phyloP scores from a whole-genome alignment of 2,329 filamentous ascomycete genomes.

The Penicillium sp. region DNA sequence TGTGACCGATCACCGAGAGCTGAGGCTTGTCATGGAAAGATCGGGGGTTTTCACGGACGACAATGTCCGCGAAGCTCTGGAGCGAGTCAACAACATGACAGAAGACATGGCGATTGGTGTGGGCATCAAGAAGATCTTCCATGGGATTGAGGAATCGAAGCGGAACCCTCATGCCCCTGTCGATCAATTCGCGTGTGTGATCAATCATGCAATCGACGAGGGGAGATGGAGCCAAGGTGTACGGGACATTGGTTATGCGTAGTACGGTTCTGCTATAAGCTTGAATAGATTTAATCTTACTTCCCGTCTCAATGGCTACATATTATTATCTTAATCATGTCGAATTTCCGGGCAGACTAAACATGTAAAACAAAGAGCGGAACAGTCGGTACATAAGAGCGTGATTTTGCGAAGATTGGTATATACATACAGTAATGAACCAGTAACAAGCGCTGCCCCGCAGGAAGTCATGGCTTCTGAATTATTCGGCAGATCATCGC shows the following conservation, averaged over 20 bases:
- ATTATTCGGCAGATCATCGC: too few relatives aligned
- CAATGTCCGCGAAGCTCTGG: constrained; percentile 67
- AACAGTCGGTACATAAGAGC: too few relatives aligned
- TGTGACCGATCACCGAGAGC: constrained; percentile 68
- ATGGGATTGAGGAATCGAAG: constrained; percentile 70
- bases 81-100: constrained; percentile 65
- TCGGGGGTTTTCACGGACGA: constrained; percentile 65
- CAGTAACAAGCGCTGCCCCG: too few relatives aligned
- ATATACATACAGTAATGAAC: too few relatives aligned
- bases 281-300: neutral
- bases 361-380: too few relatives aligned
- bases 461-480: too few relatives aligned
- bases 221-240: constrained; percentile 26
- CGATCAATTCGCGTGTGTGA: constrained; percentile 61
- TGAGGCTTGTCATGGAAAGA: constrained; percentile 70
- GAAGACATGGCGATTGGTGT: constrained; percentile 65
- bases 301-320: neutral
- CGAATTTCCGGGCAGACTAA: too few relatives aligned
- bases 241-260: neutral
- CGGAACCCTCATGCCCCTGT: constrained; percentile 62
- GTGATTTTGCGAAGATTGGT: too few relatives aligned
- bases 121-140: constrained; percentile 78
- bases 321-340: too few relatives aligned
- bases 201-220: constrained; percentile 52
- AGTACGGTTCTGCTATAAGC: too few relatives aligned